These are phyloP conservation scores for Podaxis carcinomalis DNA, from an alignment of 768 basidiomycete species.

Conservation along the genomic window DNA sequence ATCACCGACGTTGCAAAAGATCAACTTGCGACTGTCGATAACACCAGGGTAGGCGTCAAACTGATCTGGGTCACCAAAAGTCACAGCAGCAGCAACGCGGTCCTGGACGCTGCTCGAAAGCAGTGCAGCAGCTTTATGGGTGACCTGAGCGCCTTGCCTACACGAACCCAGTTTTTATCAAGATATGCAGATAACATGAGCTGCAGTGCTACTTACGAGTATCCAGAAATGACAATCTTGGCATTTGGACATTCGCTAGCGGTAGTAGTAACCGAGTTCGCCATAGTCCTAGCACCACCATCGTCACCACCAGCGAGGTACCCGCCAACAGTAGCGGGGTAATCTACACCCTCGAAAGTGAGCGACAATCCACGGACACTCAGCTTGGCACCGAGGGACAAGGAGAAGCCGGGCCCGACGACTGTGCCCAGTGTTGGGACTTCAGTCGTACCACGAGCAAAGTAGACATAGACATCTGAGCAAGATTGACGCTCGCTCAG, in stretches of 20 bases:
- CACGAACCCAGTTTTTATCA: not conserved
- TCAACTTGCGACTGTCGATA: constrained; percentile 20
- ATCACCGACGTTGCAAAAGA: constrained; percentile 27
- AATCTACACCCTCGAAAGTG: constrained; percentile 11
- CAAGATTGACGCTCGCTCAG: not conserved
- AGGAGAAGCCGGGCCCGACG: constrained; percentile 13
- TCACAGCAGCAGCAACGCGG: constrained; percentile 27
- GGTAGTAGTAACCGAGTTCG: constrained; percentile 5
- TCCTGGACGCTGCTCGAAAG: constrained; percentile 25
- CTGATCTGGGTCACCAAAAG: constrained; percentile 31
- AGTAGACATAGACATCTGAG: constrained; percentile 7
- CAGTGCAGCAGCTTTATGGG: constrained; percentile 30
- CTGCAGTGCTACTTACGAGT: constrained; percentile 7
- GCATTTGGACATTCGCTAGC: constrained; percentile 21
- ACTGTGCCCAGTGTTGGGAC: constrained; percentile 11
- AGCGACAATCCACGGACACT: constrained; percentile 5
- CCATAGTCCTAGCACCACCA: constrained; percentile 15
- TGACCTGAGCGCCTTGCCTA: constrained; percentile 33
- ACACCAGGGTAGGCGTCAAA: constrained; percentile 22
- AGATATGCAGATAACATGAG: not conserved
- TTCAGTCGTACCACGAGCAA: constrained; percentile 16
- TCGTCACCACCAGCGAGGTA: constrained; percentile 15
- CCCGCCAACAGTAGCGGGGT: constrained; percentile 13
- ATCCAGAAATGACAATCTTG: constrained; percentile 22
- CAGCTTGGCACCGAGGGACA: not conserved